phyloP scores from a whole-genome alignment of 331 rosid genomes.

The Quercus lobata region DNA sequence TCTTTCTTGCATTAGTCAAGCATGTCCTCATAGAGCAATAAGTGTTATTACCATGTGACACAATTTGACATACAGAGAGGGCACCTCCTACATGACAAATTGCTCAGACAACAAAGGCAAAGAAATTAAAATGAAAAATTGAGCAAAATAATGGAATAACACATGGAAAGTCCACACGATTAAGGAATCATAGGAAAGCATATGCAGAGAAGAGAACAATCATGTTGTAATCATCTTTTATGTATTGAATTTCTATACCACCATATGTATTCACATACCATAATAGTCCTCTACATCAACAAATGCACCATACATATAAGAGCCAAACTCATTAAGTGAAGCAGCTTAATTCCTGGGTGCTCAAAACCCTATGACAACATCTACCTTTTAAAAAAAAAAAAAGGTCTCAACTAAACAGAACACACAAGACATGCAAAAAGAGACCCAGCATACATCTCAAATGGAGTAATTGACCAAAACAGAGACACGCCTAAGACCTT shows the following conservation, averaged over 20 bases:
- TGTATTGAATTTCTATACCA: constrained; percentile 87
- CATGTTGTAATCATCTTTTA: constrained; percentile 42
- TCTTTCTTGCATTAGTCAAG: not conserved
- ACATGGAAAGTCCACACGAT: not conserved
- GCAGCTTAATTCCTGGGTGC: constrained; percentile 53
- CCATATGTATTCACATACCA: constrained; percentile 89
- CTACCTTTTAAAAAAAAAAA: constrained; percentile 18
- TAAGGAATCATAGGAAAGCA: not conserved
- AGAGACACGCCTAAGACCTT: constrained; percentile 56
- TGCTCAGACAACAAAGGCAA: not conserved
- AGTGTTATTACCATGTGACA: not conserved
- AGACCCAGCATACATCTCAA: constrained; percentile 36
- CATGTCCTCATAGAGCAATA: not conserved
- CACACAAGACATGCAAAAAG: constrained; percentile 25
- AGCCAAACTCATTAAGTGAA: constrained; percentile 44
- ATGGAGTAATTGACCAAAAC: constrained; percentile 25
- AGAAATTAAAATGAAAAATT: no score
- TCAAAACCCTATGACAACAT: constrained; percentile 56
- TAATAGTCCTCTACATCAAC: constrained; percentile 65
- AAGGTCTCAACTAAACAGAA: constrained; percentile 43
- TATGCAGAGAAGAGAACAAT: constrained; percentile 9
- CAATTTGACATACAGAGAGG: not conserved
- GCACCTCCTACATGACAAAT: not conserved
- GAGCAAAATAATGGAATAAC: no score
- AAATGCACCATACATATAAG: constrained; percentile 59